Evolutionary conservation across 345 rosid species (phyloP), one percentile per base, ranked within the genome.

Genomic region (Luvunga scandens): DNA sequence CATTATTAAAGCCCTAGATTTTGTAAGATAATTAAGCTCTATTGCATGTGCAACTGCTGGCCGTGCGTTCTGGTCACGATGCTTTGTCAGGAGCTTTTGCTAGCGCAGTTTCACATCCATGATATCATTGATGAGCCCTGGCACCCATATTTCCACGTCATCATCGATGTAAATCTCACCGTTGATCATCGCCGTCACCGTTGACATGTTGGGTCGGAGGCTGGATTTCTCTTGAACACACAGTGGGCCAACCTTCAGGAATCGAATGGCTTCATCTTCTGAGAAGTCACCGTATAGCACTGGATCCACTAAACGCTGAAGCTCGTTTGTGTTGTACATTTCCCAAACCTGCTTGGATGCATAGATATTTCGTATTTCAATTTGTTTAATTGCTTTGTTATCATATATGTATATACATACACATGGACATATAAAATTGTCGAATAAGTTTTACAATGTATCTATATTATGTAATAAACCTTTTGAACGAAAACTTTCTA

Each of bases 221-320:
- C 79, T 66, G 75, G 77, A 24, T 64, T 77, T 80, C 64, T 84
- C 82, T 55, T 84, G 87, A 12, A 82, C 85, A 33, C 89, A 86
- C 0, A 86, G 79, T 10, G 78, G 68, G 21, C 72, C 83, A 2
- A 82, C 69, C 80, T 78, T 82, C 19, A 84, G 62, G 68, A 78
- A 82, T 60, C 79, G 19, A 27, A 76, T 3, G 59, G 84, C 84
- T 78, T 86, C 87, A 18, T 45, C n/a, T 71, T 79, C 82, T 48
- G 36, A 33, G 56, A 75, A 80, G 60, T 67, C 39, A 2, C 77
- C 76, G 13, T 78, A 69, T 12, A 84, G 69, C 68, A 57, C 24
- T 22, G 87, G 81, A 66, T 84, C 85, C 72, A 84, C 79, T 8
- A 80, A 69, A 31, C 78, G 53, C 24, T 64, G 22, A 30, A 86